Conservation (phyloP, 129 eudicot genomes). For the Flaveria brownii region DNA sequence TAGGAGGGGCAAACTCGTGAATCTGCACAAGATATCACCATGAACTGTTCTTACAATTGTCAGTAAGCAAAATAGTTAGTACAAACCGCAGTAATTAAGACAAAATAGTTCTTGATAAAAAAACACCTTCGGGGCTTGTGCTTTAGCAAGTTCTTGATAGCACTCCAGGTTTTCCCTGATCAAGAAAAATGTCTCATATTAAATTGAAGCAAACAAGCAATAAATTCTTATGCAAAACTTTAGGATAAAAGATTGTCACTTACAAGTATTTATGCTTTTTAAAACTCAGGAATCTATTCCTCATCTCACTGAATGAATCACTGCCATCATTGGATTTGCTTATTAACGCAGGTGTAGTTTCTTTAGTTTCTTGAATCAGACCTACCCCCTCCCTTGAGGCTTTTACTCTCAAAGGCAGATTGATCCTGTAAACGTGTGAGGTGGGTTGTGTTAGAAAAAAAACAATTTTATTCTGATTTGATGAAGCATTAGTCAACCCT, state of each 20-base stretch:
- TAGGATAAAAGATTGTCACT: slow-evolving; percentile 29
- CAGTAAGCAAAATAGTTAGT: slow-evolving; percentile 30
- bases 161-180: slow-evolving; percentile 70
- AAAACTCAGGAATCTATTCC: slow-evolving; percentile 66
- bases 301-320: slow-evolving; percentile 61
- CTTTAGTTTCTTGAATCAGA: slow-evolving; percentile 43
- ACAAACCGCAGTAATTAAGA: neutral
- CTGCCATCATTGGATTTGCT: slow-evolving; percentile 25
- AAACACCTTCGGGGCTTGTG: slow-evolving; percentile 85
- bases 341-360: slow-evolving; percentile 28
- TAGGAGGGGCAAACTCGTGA: slow-evolving; percentile 93
- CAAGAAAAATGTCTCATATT: slow-evolving; percentile 19
- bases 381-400: slow-evolving; percentile 46
- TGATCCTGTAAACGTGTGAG: slow-evolving; percentile 41
- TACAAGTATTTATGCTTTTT: slow-evolving; percentile 79
- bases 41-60: slow-evolving; percentile 65
- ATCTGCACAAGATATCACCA: slow-evolving; percentile 97
- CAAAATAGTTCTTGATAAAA: neutral
- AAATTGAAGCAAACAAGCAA: neutral
- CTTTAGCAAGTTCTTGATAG: slow-evolving; percentile 67
- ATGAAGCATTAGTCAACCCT: slow-evolving; percentile 23
- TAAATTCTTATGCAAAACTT: neutral
- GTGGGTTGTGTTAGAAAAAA: slow-evolving; percentile 1
- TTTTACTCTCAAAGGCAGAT: slow-evolving; percentile 56
- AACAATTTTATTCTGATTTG: neutral